phyloP scores from a whole-genome alignment of 176 grass and related monocot species.

The Ensete ventricosum region DNA sequence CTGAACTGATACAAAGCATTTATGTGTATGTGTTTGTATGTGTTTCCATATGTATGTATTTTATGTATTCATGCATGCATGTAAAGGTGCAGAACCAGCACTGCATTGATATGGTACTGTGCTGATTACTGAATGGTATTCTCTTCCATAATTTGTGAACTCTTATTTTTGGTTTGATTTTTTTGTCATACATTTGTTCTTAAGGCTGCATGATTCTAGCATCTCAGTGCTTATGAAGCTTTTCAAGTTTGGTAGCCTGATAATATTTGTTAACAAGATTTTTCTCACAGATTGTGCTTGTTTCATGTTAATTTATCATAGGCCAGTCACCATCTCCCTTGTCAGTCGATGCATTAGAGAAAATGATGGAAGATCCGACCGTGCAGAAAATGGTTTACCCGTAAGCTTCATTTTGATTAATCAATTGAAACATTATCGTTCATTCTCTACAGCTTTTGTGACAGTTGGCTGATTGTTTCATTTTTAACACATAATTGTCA shows the following conservation, averaged over 20 bases:
- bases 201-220: too few relatives aligned
- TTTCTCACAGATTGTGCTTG: background rate
- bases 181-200: background rate
- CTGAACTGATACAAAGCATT: background rate
- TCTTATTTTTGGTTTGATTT: background rate
- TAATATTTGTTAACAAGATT: background rate
- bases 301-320: constrained; percentile 14
- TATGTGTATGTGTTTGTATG: background rate
- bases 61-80: background rate
- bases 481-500: background rate
- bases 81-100: background rate
- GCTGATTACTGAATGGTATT: background rate
- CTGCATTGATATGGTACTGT: background rate
- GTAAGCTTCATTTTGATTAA: constrained; percentile 42
- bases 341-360: constrained; percentile 83
- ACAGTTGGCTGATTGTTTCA: background rate
- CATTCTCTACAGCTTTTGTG: constrained; percentile 2
- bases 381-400: constrained; percentile 98
- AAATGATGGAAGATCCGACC: constrained; percentile 99
- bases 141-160: background rate
- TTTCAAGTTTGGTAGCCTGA: background rate
- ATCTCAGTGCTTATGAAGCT: background rate
- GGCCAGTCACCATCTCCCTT: constrained; percentile 46
- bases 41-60: background rate
- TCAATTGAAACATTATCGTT: background rate